phyloP scores from a whole-genome alignment of 192 early-diverging fungal species.

The Backusella luteola region DNA sequence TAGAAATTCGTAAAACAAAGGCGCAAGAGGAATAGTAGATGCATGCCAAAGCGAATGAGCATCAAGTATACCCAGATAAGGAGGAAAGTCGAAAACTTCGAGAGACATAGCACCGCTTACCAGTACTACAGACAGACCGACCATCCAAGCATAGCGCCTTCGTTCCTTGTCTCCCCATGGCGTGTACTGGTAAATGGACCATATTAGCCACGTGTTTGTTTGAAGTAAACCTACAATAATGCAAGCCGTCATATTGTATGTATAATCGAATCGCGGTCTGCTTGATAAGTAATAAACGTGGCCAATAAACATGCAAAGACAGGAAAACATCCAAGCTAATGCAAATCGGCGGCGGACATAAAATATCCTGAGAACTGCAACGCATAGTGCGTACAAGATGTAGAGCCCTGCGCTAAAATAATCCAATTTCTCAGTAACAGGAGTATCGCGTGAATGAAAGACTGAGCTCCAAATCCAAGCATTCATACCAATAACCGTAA shows the following conservation, averaged over 20 bases:
- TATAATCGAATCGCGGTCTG: conserved; percentile 79
- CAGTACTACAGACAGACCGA: conserved; percentile 54
- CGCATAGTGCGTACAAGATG: conserved; percentile 73
- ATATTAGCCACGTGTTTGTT: conserved; percentile 77
- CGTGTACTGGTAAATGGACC: conserved; percentile 49
- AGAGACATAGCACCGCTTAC: conserved; percentile 76
- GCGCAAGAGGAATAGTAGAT: conserved; percentile 78
- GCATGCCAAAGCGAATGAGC: conserved; percentile 97
- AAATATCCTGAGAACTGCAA: conserved; percentile 67
- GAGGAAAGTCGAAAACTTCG: conserved; percentile 94
- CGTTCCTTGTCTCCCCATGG: conserved; percentile 19
- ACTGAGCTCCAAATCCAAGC: conserved; percentile 91
- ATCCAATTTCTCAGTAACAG: conserved; percentile 88
- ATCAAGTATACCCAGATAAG: conserved; percentile 75
- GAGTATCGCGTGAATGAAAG: conserved; percentile 88
- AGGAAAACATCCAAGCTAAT: conserved; percentile 39
- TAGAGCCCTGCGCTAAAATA: conserved; percentile 88
- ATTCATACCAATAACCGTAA: conserved; percentile 61
- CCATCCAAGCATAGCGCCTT: conserved; percentile 67
- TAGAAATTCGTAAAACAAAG: conserved; percentile 80
- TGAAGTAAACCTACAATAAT: conserved; percentile 68
- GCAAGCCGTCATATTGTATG: conserved; percentile 91
- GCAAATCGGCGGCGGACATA: conserved; percentile 37
- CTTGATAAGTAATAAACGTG: conserved; percentile 77
- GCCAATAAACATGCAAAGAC: conserved; percentile 33